phyloP scores from a whole-genome alignment of 2,329 filamentous ascomycete genomes.

The Teratosphaeria zuluensis region DNA sequence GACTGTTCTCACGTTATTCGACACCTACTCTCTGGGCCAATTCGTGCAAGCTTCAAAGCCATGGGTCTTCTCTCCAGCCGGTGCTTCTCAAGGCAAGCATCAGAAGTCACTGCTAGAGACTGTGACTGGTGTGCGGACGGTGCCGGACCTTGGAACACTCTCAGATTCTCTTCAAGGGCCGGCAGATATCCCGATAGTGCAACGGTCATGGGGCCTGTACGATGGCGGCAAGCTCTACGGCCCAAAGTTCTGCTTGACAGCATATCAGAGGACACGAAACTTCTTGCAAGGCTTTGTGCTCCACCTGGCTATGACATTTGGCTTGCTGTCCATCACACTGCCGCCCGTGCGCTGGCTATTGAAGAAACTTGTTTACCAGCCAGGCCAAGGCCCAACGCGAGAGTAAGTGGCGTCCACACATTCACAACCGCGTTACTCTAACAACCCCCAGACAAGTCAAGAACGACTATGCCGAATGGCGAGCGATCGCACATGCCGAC shows the following conservation, averaged over 20 bases:
- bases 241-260: constrained; percentile 46
- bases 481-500: constrained; percentile 55
- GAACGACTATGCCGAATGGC: constrained; percentile 54
- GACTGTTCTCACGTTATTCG: constrained; percentile 52
- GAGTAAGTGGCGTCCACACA: constrained; percentile 25
- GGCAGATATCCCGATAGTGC: constrained; percentile 48
- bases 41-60: constrained; percentile 40
- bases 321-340: constrained; percentile 38
- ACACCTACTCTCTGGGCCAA: constrained; percentile 37
- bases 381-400: constrained; percentile 40
- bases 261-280: constrained; percentile 46
- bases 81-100: constrained; percentile 24
- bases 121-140: constrained; percentile 41
- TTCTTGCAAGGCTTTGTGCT: constrained; percentile 38
- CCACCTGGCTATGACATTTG: constrained; percentile 39
- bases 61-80: constrained; percentile 41
- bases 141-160: constrained; percentile 49
- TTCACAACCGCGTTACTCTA: not conserved
- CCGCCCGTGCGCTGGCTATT: constrained; percentile 45
- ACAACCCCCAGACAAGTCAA: constrained; percentile 38
- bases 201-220: constrained; percentile 51
- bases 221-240: constrained; percentile 45
- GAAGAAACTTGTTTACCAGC: constrained; percentile 38
- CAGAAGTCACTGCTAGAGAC: constrained; percentile 27
- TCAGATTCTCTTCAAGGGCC: constrained; percentile 44